Evolutionary conservation across 148 eudicot genomes (phyloP), one percentile per base, ranked within the genome.

Genomic region (Fallopia convolvulus): DNA sequence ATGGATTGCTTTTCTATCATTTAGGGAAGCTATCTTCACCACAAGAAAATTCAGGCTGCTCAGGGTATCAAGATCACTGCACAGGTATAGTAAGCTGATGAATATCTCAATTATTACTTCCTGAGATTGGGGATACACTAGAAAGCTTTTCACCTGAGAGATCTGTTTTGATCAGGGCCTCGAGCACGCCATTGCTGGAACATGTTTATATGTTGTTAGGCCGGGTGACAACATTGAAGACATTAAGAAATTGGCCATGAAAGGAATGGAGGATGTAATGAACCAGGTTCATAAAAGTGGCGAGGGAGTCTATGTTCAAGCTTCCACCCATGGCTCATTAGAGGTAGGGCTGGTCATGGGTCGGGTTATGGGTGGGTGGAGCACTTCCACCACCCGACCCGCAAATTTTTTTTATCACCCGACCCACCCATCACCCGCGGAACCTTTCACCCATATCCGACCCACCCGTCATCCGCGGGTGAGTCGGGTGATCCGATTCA

Each of bases 1-100:
- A 33, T 33, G 36, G 36, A 1, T 33, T 33, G 1, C 36, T 33
- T 33, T 33, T 33, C 70, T 63, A 63, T 82, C 75, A 33, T 74
- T 14, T 86, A 95, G 99, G 97, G 97, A 82, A 80, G 93, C 44
- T 95, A 90, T 83, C 76, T 89, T 78, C 99, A 91, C 82, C 92
- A 95, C 79, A 91, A 89, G 82, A 93, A 92, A 78, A 91, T 95
- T 79, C 89, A 92, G 87, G 99, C 99, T 78, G 97, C 97, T 65
- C 97, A 91, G 86, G 97, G 99, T 74, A 95, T 95, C 80, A 95
- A 95, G 91, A 92, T 95, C 74, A 80, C 97, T 74, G 97, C 94
- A 41, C 97, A 95, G 99, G 97, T 95, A 63, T 63, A 41, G 15
- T 71, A 11, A 42, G 50, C 42, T 33, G 3, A 33, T n/a, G n/a